Percentiles rank a stretch among this genome's conserved stretches.
phyloP scores from a whole-genome alignment of 2,329 filamentous ascomycete genomes.

The Biscogniauxia mediterranea region DNA sequence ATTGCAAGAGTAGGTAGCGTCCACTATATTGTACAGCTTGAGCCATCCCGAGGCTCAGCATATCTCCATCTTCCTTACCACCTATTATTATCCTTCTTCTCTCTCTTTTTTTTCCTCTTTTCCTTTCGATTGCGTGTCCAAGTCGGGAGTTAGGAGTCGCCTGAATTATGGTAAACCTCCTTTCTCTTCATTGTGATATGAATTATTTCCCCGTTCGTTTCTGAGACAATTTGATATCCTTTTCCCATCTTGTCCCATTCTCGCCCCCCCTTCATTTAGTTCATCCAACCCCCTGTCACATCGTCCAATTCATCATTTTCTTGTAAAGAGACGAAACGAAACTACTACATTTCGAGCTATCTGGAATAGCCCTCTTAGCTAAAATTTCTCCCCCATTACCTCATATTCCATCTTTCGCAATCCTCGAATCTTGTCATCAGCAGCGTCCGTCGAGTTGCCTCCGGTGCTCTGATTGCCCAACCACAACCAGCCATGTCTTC shows the following conservation, averaged over 20 bases:
- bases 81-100: too few species aligned
- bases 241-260: not conserved
- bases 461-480: not conserved
- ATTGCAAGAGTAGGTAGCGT: not conserved
- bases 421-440: too few species aligned
- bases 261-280: not conserved
- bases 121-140: not conserved
- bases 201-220: not conserved
- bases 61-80: too few species aligned
- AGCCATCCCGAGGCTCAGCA: too few species aligned
- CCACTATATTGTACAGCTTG: not conserved
- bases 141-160: not conserved
- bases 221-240: not conserved
- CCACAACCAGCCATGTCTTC: conserved; percentile 22
- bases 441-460: too few species aligned
- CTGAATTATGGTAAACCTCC: not conserved
- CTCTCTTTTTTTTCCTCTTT: not conserved
- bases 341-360: not conserved
- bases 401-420: too few species aligned
- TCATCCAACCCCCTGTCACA: not conserved
- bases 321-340: not conserved
- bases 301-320: not conserved
- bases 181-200: not conserved
- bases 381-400: too few species aligned
- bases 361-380: not conserved